These are phyloP conservation scores for Eudorina sp. DNA, from an alignment of 139 green algal genomes.

Conservation along the genomic window DNA sequence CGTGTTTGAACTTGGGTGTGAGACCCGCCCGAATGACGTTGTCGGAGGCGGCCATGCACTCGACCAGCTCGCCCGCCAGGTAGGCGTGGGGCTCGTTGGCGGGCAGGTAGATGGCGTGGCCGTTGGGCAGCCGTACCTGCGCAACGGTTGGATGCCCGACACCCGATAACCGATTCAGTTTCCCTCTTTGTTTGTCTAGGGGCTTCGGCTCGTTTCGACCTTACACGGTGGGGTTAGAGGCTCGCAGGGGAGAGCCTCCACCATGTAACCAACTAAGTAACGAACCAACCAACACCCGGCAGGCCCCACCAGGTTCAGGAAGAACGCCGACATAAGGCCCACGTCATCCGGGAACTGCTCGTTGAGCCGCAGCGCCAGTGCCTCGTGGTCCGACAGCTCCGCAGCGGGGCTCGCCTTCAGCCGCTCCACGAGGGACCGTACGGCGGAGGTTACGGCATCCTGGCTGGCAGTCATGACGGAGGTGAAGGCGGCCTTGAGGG, in stretches of 20 bases:
- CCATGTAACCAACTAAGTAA: not conserved
- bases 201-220: no score
- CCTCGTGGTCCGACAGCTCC: slow-evolving; percentile 73
- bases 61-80: slow-evolving; percentile 86
- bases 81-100: slow-evolving; percentile 99
- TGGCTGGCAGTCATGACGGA: slow-evolving; percentile 86
- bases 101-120: slow-evolving; percentile 83
- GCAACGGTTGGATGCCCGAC: not conserved
- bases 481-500: slow-evolving; percentile 84
- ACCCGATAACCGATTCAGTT: no score
- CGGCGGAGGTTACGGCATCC: slow-evolving; percentile 49
- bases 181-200: no score
- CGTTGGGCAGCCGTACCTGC: slow-evolving; percentile 53
- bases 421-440: slow-evolving; percentile 70
- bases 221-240: not conserved
- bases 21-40: slow-evolving; percentile 98
- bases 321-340: slow-evolving; percentile 92
- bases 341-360: slow-evolving; percentile 97
- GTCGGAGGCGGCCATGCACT: slow-evolving; percentile 96
- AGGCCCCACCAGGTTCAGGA: slow-evolving; percentile 91
- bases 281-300: not conserved
- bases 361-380: slow-evolving; percentile 87
- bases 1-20: slow-evolving; percentile 95
- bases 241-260: not conserved
- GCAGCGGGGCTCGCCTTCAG: slow-evolving; percentile 43